phyloP scores from a whole-genome alignment of 2,329 filamentous ascomycete genomes.

The Dactylella cylindrospora region DNA sequence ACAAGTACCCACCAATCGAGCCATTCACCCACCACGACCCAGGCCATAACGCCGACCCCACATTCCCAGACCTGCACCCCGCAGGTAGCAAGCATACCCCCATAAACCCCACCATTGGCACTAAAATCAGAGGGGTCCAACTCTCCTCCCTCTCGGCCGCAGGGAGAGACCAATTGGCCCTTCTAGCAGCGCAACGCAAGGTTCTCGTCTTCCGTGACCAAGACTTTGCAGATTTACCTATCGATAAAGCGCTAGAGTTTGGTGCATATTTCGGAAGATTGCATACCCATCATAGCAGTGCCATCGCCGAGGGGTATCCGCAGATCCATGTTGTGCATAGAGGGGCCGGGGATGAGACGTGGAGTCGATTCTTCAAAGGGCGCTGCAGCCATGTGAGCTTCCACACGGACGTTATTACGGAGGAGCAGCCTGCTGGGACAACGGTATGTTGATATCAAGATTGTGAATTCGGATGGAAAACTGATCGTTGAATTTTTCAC shows the following conservation, averaged over 20 bases:
- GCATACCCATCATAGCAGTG: conserved; percentile 68
- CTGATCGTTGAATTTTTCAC: not conserved
- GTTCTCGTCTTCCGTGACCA: conserved; percentile 78
- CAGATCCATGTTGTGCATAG: conserved; percentile 79
- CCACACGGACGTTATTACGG: conserved; percentile 88
- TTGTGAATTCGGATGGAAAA: not conserved
- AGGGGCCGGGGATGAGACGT: conserved; percentile 65
- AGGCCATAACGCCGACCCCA: conserved; percentile 70
- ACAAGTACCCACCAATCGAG: conserved; percentile 64
- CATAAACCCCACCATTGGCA: conserved; percentile 72
- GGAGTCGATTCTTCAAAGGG: conserved; percentile 65
- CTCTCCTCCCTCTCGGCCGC: conserved; percentile 67
- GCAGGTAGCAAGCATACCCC: conserved; percentile 55
- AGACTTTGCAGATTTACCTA: conserved; percentile 70
- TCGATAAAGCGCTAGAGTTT: conserved; percentile 67
- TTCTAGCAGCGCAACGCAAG: conserved; percentile 73
- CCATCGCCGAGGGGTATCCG: conserved; percentile 68
- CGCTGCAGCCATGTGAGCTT: conserved; percentile 80
- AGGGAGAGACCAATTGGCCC: conserved; percentile 74
- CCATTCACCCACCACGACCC: conserved; percentile 73
- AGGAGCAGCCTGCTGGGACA: conserved; percentile 82
- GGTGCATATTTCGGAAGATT: conserved; percentile 76
- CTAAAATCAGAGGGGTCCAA: conserved; percentile 71
- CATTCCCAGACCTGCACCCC: conserved; percentile 68
- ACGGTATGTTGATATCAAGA: conserved; percentile 57